Base-by-base conservation (phyloP, 2,329 filamentous ascomycete species). In the Botrytis fragariae region DNA sequence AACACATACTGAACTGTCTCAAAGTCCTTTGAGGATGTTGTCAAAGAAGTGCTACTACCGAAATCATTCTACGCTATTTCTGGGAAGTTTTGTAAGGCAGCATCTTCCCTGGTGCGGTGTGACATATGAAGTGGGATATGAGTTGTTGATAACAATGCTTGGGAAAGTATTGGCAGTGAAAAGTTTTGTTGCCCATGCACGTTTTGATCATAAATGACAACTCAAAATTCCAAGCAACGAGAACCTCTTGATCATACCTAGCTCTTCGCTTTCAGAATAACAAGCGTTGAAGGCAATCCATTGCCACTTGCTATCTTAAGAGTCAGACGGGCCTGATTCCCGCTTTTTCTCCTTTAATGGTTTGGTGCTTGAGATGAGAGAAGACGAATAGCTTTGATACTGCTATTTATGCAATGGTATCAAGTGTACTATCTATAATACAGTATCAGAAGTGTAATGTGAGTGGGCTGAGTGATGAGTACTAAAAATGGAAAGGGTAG, bases 101-200 rank as follows among this genome's bases (percentile, higher is more conserved):
- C 6, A 25, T 61, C 3, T 61, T 37, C 1, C 10, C 20, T 37
- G 9, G 6, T 12, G 10, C 5, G 5, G 2, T 37, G 1, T 37
- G 22, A 35, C 4, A 7, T 37, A n/a, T 25, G 9, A 25, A 61
- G 22, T 3, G 20, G 29, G 4, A 37, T 35, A 6, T 25, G 3
- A 9, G 2, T 22, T 0, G 10, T 25, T 16, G 10, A 3, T 16
- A 22, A 6, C 2, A 6, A 2, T 18, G 12, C 6, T n/a, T 61
- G 35, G 22, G 0, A 37, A 4, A 25, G 32, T 14, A 25, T 14
- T 25, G 9, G 22, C 59, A 16, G 32, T 12, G 14, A 39, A 16
- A 61, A 4, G 12, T 12, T 61, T 37, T 2, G 59, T 16, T 61
- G 4, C 1, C 14, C 22, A 39, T 7, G 2, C 10, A 25, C 4